Conservation (phyloP, 2,329 filamentous ascomycete genomes). For the Aspergillus thermomutatus region DNA sequence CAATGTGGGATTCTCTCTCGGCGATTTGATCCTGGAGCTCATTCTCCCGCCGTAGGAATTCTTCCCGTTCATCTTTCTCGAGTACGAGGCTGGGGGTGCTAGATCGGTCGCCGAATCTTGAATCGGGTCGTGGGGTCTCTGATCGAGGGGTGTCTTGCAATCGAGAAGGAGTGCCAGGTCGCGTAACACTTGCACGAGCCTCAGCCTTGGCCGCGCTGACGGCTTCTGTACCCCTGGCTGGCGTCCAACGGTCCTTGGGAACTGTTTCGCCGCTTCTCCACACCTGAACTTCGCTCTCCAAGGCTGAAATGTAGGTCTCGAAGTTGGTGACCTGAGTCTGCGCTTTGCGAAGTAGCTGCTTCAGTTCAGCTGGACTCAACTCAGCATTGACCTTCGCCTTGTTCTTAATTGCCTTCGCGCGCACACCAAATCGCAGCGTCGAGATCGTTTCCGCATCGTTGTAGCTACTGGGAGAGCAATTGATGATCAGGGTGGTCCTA, state of each 20-base stretch:
- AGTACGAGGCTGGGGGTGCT: constrained; percentile 83
- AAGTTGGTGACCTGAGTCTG: constrained; percentile 86
- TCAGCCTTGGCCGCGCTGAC: constrained; percentile 48
- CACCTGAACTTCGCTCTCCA: constrained; percentile 79
- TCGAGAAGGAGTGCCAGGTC: constrained; percentile 41
- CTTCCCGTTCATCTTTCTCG: constrained; percentile 95
- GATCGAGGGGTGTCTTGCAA: constrained; percentile 48
- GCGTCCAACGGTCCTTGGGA: constrained; percentile 83
- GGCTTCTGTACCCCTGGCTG: constrained; percentile 58
- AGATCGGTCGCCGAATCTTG: constrained; percentile 71
- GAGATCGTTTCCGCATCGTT: constrained; percentile 93
- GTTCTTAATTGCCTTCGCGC: constrained; percentile 99
- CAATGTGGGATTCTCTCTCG: constrained; percentile 82
- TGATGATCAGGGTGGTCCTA: constrained; percentile 96
- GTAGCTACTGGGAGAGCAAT: constrained; percentile 98
- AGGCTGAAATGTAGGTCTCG: constrained; percentile 75
- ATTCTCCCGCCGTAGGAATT: constrained; percentile 91
- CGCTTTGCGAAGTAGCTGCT: constrained; percentile 85
- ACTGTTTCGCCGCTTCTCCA: constrained; percentile 90
- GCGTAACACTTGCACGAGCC: constrained; percentile 43
- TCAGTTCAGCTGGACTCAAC: constrained; percentile 91
- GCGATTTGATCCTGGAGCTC: constrained; percentile 95
- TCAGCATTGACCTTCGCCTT: constrained; percentile 99
- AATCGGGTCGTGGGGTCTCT: constrained; percentile 62
- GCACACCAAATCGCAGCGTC: constrained; percentile 89